These are phyloP conservation scores for Cokeromyces recurvatus DNA, from an alignment of 371 early-diverging fungal genomes.

Conservation along the genomic window DNA sequence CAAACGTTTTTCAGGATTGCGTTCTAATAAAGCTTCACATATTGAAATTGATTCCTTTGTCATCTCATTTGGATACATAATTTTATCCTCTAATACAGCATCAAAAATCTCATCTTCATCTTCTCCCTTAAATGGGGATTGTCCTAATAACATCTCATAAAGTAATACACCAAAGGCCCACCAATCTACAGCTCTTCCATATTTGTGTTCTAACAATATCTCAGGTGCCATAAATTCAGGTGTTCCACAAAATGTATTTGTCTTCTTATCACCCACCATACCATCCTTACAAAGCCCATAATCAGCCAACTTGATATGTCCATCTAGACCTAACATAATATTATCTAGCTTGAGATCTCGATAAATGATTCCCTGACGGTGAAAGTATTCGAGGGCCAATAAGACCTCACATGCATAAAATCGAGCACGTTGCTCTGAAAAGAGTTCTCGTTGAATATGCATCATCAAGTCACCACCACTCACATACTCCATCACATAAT, in stretches of 20 bases:
- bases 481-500: slow-evolving; percentile 99
- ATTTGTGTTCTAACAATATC: slow-evolving; percentile 87
- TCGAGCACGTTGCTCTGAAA: slow-evolving; percentile 83
- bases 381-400: slow-evolving; percentile 95
- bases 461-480: slow-evolving; percentile 99
- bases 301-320: slow-evolving; percentile 98
- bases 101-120: slow-evolving; percentile 94
- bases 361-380: slow-evolving; percentile 91
- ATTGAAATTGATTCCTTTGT: slow-evolving; percentile 81
- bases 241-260: slow-evolving; percentile 98
- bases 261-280: slow-evolving; percentile 78
- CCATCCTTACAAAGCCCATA: slow-evolving; percentile 98
- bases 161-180: slow-evolving; percentile 99
- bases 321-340: slow-evolving; percentile 87
- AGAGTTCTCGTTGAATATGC: slow-evolving; percentile 87
- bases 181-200: slow-evolving; percentile 96
- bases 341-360: slow-evolving; percentile 99
- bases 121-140: slow-evolving; percentile 88
- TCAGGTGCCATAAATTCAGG: slow-evolving; percentile 99
- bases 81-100: slow-evolving; percentile 86
- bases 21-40: slow-evolving; percentile 76
- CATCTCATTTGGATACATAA: slow-evolving; percentile 85
- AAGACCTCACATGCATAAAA: slow-evolving; percentile 98
- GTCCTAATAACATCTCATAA: slow-evolving; percentile 96
- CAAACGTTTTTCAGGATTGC: slow-evolving; percentile 78